Base-by-base conservation (phyloP, 1,139 yeast species). In the Hansenula lynferdii region DNA sequence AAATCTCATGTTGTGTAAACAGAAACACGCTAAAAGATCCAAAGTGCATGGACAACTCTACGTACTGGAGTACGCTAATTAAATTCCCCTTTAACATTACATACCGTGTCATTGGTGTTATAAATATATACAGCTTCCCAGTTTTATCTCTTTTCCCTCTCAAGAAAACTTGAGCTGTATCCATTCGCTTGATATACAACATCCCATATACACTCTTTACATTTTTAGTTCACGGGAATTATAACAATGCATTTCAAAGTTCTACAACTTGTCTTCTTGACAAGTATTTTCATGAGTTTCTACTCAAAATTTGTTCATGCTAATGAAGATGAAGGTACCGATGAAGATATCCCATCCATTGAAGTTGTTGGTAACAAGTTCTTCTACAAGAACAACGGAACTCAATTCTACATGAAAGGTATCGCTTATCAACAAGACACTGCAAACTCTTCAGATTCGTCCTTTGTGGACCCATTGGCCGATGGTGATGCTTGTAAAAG, bases 401-500 rank as follows among this genome's bases (percentile, higher is more conserved):
- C 90, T 39, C 94, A 86, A 60, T 86, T 86, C 65, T 82, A 79
- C 65, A 76, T 86, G 62, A 73, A 71, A 58, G 95, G 95, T 62
- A 70, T 85, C 46, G 95, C 94, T 24, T 85, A 85, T 68, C 95
- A 85, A 66, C 71, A 77, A 44, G 77, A 80, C 58, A 68, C 75
- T 32, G 65, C 72, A 21, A 72, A 72, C 53, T 54, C 68, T 21
- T 49, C 60, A 30, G 58, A 55, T 39, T 59, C 67, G 41, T 43
- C 67, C 22, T 74, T 74, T 53, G 57, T 62, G 27, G 80, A 75
- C 49, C 80, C 80, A 24, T 55, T 75, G 35, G 70, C 77, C 17
- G 75, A 75, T 48, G 58, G 62, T 17, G 62, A 57, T 12, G 57
- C 66, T 11, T 75, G 83, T 63, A 60, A 69, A 49, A 68, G 83